Percentiles rank a stretch among this genome's conserved stretches.
Evolutionary conservation across 2,329 filamentous ascomycete species (phyloP).

Genomic region (Ophiostoma ulmi): DNA sequence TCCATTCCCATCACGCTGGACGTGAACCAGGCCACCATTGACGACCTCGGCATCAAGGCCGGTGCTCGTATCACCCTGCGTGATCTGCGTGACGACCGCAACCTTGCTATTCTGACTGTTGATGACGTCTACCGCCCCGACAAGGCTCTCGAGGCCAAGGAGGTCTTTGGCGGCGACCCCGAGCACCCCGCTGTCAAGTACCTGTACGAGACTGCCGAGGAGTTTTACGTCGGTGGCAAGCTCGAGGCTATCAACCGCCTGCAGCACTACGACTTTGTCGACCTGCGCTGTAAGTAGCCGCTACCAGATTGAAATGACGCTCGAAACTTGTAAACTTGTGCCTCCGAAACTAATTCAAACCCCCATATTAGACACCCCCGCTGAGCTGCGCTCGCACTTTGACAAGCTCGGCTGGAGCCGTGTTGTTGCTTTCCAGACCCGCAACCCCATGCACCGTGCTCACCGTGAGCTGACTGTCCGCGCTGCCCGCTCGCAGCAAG

Average conservation of each 20-base stretch:
- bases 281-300: constrained; percentile 58
- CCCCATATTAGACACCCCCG: constrained; percentile 61
- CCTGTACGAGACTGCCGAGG: constrained; percentile 72
- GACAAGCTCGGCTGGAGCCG: constrained; percentile 98
- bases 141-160: constrained; percentile 82
- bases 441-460: constrained; percentile 98
- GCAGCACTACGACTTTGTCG: constrained; percentile 98
- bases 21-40: constrained; percentile 67
- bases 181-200: constrained; percentile 91
- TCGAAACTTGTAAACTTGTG: no score
- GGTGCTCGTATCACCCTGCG: constrained; percentile 81
- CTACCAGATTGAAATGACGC: no score
- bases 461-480: constrained; percentile 97
- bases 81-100: constrained; percentile 93
- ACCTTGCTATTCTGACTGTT: constrained; percentile 90
- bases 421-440: constrained; percentile 97
- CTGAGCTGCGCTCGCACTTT: constrained; percentile 92
- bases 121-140: constrained; percentile 94
- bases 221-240: constrained; percentile 94
- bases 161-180: constrained; percentile 89
- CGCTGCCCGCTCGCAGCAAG: constrained; percentile 89
- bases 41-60: constrained; percentile 68
- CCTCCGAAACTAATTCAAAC: neutral
- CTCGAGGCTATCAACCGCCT: constrained; percentile 90
- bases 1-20: constrained; percentile 96